A percentile compares a stretch with the other conserved stretches of the same genome.
Evolutionary conservation across 2,329 filamentous ascomycete species (phyloP).

Genomic region (Diaporthe longicolla): DNA sequence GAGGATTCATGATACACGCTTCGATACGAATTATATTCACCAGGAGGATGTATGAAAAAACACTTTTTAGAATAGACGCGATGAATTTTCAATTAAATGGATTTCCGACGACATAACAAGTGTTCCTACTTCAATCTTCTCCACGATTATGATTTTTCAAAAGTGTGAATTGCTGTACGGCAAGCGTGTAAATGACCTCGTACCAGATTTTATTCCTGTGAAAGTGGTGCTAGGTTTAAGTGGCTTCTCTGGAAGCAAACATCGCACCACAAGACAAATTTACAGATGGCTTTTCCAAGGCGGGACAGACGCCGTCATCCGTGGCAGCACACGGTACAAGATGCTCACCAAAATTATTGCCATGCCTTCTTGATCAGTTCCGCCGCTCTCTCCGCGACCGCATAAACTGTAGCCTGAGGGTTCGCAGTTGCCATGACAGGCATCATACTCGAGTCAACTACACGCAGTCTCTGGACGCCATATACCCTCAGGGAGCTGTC

Average conservation of each 20-base stretch:
- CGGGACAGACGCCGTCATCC: not conserved
- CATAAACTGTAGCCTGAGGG: conserved; percentile 10
- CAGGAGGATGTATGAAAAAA: not conserved
- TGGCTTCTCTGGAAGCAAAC: not conserved
- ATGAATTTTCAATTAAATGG: not conserved
- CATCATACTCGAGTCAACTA: conserved; percentile 54
- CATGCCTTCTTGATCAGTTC: conserved; percentile 16
- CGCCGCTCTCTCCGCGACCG: not conserved
- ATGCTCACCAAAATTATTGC: not conserved
- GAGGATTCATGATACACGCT: conserved; percentile 4
- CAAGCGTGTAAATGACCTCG: not conserved
- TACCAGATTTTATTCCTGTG: not conserved
- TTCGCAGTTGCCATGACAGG: conserved; percentile 41
- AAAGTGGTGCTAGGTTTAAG: not conserved
- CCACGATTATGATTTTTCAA: too few species aligned
- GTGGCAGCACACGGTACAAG: not conserved
- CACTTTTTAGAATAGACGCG: not conserved
- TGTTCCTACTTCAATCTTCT: not conserved
- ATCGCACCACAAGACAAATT: not conserved
- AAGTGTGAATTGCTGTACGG: not conserved
- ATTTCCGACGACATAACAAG: too few species aligned
- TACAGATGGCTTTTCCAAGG: too few species aligned
- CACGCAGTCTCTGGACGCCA: conserved; percentile 56
- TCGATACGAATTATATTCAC: not conserved
- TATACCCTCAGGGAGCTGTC: conserved; percentile 58